These are phyloP conservation scores for Rhytidhysteron rufulum DNA, from an alignment of 2,329 filamentous ascomycete species.

Conservation along the genomic window DNA sequence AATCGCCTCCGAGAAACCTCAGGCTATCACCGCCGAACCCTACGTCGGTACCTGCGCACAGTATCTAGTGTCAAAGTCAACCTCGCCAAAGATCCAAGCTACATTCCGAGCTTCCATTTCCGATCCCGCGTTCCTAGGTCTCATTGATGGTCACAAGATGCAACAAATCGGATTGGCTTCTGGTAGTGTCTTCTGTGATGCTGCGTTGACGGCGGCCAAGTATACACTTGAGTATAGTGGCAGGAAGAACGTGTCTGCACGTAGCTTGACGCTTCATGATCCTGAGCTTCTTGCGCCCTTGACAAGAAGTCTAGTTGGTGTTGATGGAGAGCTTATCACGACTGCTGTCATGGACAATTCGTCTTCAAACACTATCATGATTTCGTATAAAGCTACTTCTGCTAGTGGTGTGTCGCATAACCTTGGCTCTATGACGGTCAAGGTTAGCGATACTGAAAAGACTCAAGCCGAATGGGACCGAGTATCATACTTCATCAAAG, in stretches of 20 bases:
- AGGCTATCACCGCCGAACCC: no score
- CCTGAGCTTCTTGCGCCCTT: slow-evolving; percentile 8
- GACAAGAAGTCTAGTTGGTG: slow-evolving; percentile 8
- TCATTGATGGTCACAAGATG: slow-evolving; percentile 13
- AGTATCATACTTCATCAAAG: no score
- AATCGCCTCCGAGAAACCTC: no score
- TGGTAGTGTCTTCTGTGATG: slow-evolving; percentile 12
- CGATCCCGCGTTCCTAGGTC: slow-evolving; percentile 34
- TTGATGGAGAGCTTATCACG: slow-evolving; percentile 8
- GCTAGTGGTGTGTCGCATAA: slow-evolving; percentile 4
- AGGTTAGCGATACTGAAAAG: slow-evolving; percentile 4
- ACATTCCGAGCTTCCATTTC: slow-evolving; percentile 39
- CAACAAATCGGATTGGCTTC: slow-evolving; percentile 8
- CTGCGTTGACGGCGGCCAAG: slow-evolving; percentile 9
- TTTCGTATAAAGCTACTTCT: slow-evolving; percentile 7
- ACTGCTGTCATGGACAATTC: slow-evolving; percentile 8
- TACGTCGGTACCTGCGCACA: no score
- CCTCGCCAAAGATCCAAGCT: slow-evolving; percentile 19
- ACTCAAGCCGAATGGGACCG: no score
- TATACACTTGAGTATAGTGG: slow-evolving; percentile 12
- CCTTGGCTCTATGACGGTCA: slow-evolving; percentile 8
- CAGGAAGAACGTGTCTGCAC: slow-evolving; percentile 5
- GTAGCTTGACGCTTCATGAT: slow-evolving; percentile 7
- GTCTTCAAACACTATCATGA: slow-evolving; percentile 4
- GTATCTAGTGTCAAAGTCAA: no score